Percentiles rank a stretch among this genome's conserved stretches.
Evolutionary conservation across 805 yeast species (phyloP).

Genomic region (Kodamaea restingae): DNA sequence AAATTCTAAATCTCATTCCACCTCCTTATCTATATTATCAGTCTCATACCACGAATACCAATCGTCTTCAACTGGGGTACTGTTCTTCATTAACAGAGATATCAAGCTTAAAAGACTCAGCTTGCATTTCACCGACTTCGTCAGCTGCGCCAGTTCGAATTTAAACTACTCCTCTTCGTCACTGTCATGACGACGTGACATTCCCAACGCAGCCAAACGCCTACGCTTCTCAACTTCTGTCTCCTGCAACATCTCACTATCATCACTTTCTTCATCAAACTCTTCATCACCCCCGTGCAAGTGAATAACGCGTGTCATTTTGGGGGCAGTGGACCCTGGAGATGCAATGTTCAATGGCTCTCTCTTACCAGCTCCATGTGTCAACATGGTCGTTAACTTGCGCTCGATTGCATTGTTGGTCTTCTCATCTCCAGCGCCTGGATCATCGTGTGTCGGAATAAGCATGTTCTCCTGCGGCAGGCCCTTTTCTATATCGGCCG

Average conservation of each 20-base stretch:
- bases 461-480: neutral
- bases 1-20: too few relatives aligned
- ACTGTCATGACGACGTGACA: constrained; percentile 37
- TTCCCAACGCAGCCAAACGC: constrained; percentile 56
- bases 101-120: too few relatives aligned
- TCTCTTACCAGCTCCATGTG: constrained; percentile 8
- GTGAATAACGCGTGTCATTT: constrained; percentile 7
- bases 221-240: constrained; percentile 65
- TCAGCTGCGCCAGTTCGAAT: too few relatives aligned
- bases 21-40: too few relatives aligned
- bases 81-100: too few relatives aligned
- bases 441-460: constrained; percentile 1
- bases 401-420: constrained; percentile 15
- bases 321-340: constrained; percentile 3
- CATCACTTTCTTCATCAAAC: constrained; percentile 20
- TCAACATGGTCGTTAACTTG: constrained; percentile 15
- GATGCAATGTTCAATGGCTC: constrained; percentile 3
- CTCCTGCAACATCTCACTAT: constrained; percentile 35
- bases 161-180: constrained; percentile 45
- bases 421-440: constrained; percentile 7
- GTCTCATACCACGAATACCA: too few relatives aligned
- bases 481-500: constrained; percentile 9
- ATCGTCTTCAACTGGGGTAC: too few relatives aligned
- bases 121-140: neutral
- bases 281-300: constrained; percentile 13